Evolutionary conservation across 1,139 yeast genomes (phyloP), one percentile per base, ranked within the genome.

Genomic region (Candida glucosophila): DNA sequence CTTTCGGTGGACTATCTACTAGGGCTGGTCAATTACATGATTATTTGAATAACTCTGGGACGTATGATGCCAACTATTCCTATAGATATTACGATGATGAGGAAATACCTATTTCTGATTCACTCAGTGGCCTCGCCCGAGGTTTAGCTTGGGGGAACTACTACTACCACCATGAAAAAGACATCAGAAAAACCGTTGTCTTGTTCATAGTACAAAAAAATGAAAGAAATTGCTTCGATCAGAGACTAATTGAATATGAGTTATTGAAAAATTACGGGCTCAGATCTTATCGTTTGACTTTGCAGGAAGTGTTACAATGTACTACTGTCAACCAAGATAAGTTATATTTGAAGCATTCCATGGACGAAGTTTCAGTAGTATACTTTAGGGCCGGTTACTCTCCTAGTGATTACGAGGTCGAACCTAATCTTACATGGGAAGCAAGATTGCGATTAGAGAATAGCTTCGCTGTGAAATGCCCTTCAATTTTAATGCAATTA

Each of bases 201-300:
- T 60, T 86, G 27, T 76, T 88, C 43, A 71, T 90, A 14, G 85
- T 82, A 2, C 97, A 90, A 51, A 78, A 85, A 4, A 69, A 70
- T 21, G 98, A 90, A 52, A 64, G 93, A 36, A 92, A 90, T 48
- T 78, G 83, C 22, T 80, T 85, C 53, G 98, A 90, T 49, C 98
- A 90, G 55, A 73, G 95, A 41, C 73, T 74, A 24, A 50, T 90
- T 25, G 97, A 90, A 48, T 83, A 76, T 46, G 63, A 72, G 15
- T 60, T 90, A 24, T 56, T 79, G 39, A 55, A 66, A 9, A 50
- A 64, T 9, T 69, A 73, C 46, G 72, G 71, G 4, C 57, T 86
- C 22, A 66, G 62, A 34, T 69, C 86, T 6, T 63, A 65, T 29
- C 67, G 97, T 44, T 52, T 81, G 20, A 73, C 86, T 1, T 63